These are phyloP conservation scores for Kodamaea sagamina DNA, from an alignment of 805 yeast species.

Conservation along the genomic window DNA sequence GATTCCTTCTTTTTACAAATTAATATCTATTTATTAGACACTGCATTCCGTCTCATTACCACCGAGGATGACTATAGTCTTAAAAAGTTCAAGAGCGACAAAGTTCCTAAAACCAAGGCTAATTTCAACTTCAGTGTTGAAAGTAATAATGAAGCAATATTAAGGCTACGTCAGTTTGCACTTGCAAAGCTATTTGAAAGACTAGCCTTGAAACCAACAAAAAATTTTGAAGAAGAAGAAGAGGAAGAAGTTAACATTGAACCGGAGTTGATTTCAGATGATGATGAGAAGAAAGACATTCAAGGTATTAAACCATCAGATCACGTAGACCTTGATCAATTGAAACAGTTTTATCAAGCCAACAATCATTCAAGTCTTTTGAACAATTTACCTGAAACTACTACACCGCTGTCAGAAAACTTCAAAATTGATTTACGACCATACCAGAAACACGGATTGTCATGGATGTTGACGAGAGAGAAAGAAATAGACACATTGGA, in stretches of 20 bases:
- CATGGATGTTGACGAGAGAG: slow-evolving; percentile 89
- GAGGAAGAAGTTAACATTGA: slow-evolving; percentile 10
- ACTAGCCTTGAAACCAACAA: slow-evolving; percentile 37
- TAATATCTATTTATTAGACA: slow-evolving; percentile 58
- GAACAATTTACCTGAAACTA: slow-evolving; percentile 62
- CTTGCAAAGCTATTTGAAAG: slow-evolving; percentile 56
- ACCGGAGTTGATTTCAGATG: slow-evolving; percentile 9
- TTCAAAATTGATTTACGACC: slow-evolving; percentile 64
- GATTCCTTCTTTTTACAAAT: slow-evolving; percentile 72
- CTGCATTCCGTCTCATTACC: slow-evolving; percentile 30
- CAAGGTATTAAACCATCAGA: slow-evolving; percentile 26
- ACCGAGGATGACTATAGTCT: slow-evolving; percentile 11
- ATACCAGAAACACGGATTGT: slow-evolving; percentile 81
- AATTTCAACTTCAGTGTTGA: slow-evolving; percentile 42
- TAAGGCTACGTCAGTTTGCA: slow-evolving; percentile 57
- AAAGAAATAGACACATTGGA: slow-evolving; percentile 54
- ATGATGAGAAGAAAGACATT: slow-evolving; percentile 11
- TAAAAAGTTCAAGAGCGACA: slow-evolving; percentile 18
- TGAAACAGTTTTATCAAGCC: slow-evolving; percentile 72
- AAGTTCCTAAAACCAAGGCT: slow-evolving; percentile 13
- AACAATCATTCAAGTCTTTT: slow-evolving; percentile 63
- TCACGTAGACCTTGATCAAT: slow-evolving; percentile 65
- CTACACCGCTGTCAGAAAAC: slow-evolving; percentile 47
- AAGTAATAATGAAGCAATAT: slow-evolving; percentile 51
- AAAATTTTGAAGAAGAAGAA: slow-evolving; percentile 15